These are phyloP conservation scores for Fusarium haematococcum DNA, from an alignment of 2,329 filamentous ascomycete species.

Conservation along the genomic window DNA sequence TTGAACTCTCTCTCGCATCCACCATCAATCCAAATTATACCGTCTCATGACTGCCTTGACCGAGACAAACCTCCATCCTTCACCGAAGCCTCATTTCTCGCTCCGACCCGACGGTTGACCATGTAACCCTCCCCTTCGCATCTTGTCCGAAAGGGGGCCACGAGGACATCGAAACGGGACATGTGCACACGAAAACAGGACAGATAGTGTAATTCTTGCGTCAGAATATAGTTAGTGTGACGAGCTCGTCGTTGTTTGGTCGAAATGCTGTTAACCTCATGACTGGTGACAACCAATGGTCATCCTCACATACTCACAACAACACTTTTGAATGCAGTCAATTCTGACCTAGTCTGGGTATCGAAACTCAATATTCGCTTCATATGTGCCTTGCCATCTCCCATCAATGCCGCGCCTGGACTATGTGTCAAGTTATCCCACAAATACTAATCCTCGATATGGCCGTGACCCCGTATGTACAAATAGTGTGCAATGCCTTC, in stretches of 20 bases:
- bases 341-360: constrained; percentile 31
- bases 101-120: background rate
- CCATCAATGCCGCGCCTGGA: constrained; percentile 20
- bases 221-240: background rate
- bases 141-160: background rate
- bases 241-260: background rate
- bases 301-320: background rate
- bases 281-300: background rate
- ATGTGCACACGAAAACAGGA: background rate
- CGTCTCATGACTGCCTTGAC: background rate
- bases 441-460: constrained; percentile 12
- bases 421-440: constrained; percentile 27
- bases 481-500: constrained; percentile 12
- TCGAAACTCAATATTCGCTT: constrained; percentile 34
- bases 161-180: constrained; percentile 1
- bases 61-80: background rate
- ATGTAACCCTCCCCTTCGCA: background rate
- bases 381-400: constrained; percentile 16
- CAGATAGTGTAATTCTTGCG: constrained; percentile 1
- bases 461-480: constrained; percentile 1
- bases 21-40: background rate
- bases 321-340: constrained; percentile 15
- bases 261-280: background rate
- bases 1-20: background rate
- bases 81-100: background rate